A percentile compares a stretch with the other conserved stretches of the same genome.
phyloP scores from a whole-genome alignment of 2,329 filamentous ascomycete genomes.

The Aspergillus eucalypticola region DNA sequence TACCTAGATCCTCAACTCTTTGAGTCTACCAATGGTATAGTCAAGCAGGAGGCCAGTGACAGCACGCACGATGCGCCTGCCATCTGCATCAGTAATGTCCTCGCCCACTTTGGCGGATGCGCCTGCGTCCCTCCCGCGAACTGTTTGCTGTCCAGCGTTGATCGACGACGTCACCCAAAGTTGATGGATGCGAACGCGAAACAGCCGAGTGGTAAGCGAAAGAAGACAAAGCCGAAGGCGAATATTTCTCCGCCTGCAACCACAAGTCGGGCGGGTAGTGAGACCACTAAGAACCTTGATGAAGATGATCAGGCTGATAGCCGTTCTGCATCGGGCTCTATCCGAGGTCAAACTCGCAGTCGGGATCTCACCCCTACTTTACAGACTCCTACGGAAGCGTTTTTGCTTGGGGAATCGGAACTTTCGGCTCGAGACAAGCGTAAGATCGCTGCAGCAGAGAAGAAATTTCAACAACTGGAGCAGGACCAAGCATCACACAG shows the following conservation, averaged over 20 bases:
- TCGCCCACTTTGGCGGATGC: constrained; percentile 53
- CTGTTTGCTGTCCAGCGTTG: constrained; percentile 46
- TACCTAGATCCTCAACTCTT: constrained; percentile 46
- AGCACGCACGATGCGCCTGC: constrained; percentile 43
- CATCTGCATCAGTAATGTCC: constrained; percentile 50
- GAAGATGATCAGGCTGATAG: constrained; percentile 60
- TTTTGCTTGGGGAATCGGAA: constrained; percentile 46
- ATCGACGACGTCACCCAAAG: constrained; percentile 44
- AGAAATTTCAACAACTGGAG: constrained; percentile 62
- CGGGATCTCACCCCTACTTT: constrained; percentile 63
- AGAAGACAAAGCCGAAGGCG: constrained; percentile 50
- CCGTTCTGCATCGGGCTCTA: constrained; percentile 59
- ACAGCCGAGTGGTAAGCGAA: constrained; percentile 49
- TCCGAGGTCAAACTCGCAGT: constrained; percentile 57
- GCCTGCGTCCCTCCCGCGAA: constrained; percentile 43
- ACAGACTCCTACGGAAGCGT: constrained; percentile 44
- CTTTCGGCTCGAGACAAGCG: constrained; percentile 63
- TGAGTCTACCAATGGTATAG: constrained; percentile 40
- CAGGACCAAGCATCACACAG: constrained; percentile 54
- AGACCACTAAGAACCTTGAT: constrained; percentile 52
- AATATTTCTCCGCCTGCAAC: constrained; percentile 56
- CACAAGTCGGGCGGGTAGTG: constrained; percentile 62
- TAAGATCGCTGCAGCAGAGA: constrained; percentile 64
- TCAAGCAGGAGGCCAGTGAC: constrained; percentile 44
- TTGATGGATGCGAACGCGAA: constrained; percentile 37